Evolutionary conservation across 169 alveolate species (phyloP), one percentile per base, ranked within the genome.

Genomic region (Cryptosporidium ubiquitum): DNA sequence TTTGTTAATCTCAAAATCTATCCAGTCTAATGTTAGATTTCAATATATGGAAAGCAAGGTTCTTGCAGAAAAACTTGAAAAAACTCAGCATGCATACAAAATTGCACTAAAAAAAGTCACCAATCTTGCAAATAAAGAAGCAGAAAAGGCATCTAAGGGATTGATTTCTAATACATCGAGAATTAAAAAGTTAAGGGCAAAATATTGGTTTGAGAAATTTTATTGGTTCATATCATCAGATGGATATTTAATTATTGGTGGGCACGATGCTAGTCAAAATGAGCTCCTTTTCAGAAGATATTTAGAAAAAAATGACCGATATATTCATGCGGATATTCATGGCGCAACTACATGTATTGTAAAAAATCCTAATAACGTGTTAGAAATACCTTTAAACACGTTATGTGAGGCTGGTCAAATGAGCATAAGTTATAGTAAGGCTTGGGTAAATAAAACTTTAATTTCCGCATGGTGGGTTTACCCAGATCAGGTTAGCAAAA

Each of bases 271-370:
- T 5, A 91, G 95, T 69, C 98, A 97, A 91, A 98, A 97, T 84
- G 99, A 98, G 85, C 94, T 95, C 60, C 93, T 98, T 68, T 98
- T 96, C 73, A 96, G 97, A 91, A 94, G 96, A 74, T 97, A 98
- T 85, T 91, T 98, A 89, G 93, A 93, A 51, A 95, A 95, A 55
- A 95, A 96, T 57, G 99, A 97, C 84, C 47, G 97, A 44, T 97
- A 97, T 85, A 96, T 97, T 68, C 99, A 98, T 84, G 99, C 99
- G 1, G 99, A 98, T 86, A 94, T 96, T 55, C 98, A 97, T 66
- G 99, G 99, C 29, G 99, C 99, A 16, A 95, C 99, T 16, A 94
- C 98, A n/a, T 96, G 98, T 84, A 94, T 98, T 33, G 95, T 98
- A 26, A 97, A 97, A 91, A 98, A 97, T 84, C 98, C 99, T 6